Base-by-base conservation (phyloP, 495 filamentous ascomycete genomes). In the Penicillium lividum region DNA sequence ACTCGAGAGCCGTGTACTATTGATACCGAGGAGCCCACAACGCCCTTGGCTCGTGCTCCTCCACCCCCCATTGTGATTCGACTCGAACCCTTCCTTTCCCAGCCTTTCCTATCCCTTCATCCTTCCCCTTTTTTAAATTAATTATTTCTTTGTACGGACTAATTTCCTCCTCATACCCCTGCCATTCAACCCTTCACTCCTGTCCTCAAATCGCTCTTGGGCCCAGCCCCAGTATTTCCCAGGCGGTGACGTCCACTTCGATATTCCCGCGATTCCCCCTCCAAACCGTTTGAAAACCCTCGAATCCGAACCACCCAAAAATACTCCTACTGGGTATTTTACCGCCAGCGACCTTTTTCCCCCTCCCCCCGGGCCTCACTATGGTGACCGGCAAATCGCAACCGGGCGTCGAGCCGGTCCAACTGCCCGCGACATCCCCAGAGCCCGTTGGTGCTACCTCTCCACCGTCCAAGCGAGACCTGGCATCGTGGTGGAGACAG, bases 401-500 rank as follows among this genome's bases (percentile, higher is more conserved):
- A 56, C 66, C 73, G 43, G 71, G 67, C 53, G 58, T 69, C 47
- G 76, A 74, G 53, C 60, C 67, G 43, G 62, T 73, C 36, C 75
- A 72, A 28, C 67, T 62, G 22, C 67, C 70, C 40, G 61, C 64
- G n/a, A 69, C 71, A 40, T 66, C 79, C 13, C 58, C 72, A 9
- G 60, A 69, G 43, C 77, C 69, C 18, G 68, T 65, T 61, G 69
- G 52, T 51, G 57, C 76, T 56, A 66, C 67, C 55, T 86, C 88
- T 38, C 85, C 88, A 9, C 86, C 91, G 34, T 87, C 84, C 52
- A 92, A 86, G 73, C 83, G 89, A 66, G 90, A 95, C 65, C 77
- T 96, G 55, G 86, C 90, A 64, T 91, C 87, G 29, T 97, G 92
- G 92, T 96, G 92, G 92, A 92, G 87, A 74, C 82, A 84, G 50